Evolutionary conservation across 768 basidiomycete genomes (phyloP).

Genomic region (Rhizopogon sp.): DNA sequence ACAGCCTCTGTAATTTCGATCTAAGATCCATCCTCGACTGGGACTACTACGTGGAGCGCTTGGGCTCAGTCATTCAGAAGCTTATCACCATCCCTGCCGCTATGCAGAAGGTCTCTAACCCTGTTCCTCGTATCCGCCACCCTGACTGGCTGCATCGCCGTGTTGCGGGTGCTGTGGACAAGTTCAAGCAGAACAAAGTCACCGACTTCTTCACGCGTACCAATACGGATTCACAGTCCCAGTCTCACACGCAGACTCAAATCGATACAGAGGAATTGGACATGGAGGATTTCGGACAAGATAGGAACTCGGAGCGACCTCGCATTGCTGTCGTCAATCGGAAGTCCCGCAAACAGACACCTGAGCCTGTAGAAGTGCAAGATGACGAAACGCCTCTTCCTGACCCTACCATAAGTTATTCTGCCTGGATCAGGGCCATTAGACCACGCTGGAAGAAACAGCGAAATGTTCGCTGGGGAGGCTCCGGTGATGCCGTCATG

Average conservation of each 20-base stretch:
- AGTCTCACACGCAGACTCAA: conserved; percentile 9
- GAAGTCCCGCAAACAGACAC: conserved; percentile 38
- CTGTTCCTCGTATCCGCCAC: conserved; percentile 92
- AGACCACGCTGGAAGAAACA: conserved; percentile 71
- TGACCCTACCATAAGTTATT: conserved; percentile 60
- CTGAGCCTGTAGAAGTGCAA: conserved; percentile 32
- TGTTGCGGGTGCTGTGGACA: conserved; percentile 86
- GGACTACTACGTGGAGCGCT: conserved; percentile 96
- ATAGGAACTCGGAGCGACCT: conserved; percentile 21
- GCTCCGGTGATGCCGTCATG: conserved; percentile 36
- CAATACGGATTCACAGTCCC: conserved; percentile 3
- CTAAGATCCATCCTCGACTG: conserved; percentile 94
- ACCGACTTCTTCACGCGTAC: conserved; percentile 79
- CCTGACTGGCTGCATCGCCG: conserved; percentile 96
- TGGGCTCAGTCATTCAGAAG: conserved; percentile 98
- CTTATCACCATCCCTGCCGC: conserved; percentile 98
- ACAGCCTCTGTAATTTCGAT: conserved; percentile 80
- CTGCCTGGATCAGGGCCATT: conserved; percentile 73
- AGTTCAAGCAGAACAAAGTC: conserved; percentile 97
- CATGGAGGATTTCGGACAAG: conserved; percentile 55
- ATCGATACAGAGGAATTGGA: conserved; percentile 30
- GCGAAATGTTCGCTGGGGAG: conserved; percentile 43
- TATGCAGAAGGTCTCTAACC: conserved; percentile 95
- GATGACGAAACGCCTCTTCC: conserved; percentile 41
- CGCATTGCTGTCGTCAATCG: conserved; percentile 53